Conservation (phyloP, 1,284 basidiomycete species). For the Microbotryomycetes sp. region DNA sequence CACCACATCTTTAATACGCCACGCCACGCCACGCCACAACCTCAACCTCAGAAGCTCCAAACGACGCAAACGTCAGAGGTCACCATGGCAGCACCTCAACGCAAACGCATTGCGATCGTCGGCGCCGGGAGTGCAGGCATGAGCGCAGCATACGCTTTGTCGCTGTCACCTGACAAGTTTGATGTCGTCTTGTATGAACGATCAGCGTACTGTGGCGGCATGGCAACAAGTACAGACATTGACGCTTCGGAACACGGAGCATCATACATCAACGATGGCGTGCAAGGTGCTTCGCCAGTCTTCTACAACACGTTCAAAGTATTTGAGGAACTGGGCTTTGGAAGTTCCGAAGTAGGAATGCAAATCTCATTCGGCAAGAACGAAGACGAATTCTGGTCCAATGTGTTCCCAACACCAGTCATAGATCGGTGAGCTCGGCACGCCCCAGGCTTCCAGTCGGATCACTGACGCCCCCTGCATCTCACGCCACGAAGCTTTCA, state of each 20-base stretch:
- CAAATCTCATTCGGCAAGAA: slow-evolving; percentile 61
- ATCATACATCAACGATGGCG: slow-evolving; percentile 35
- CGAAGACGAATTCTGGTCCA: slow-evolving; percentile 55
- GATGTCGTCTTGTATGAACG: slow-evolving; percentile 50
- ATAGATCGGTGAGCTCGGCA: slow-evolving; percentile 40
- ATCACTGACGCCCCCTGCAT: no score
- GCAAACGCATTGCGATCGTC: slow-evolving; percentile 50
- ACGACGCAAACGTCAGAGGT: no score
- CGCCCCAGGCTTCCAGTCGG: not conserved
- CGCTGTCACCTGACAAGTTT: slow-evolving; percentile 54
- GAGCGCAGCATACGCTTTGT: slow-evolving; percentile 51
- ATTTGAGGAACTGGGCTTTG: slow-evolving; percentile 54
- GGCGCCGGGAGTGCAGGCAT: slow-evolving; percentile 51
- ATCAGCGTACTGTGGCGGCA: slow-evolving; percentile 46
- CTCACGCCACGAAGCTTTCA: slow-evolving; percentile 41
- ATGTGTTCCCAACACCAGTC: slow-evolving; percentile 57
- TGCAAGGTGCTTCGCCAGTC: slow-evolving; percentile 29
- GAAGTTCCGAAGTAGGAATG: slow-evolving; percentile 53
- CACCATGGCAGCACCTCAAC: no score
- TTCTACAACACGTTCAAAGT: slow-evolving; percentile 38
- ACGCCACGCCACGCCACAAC: not conserved
- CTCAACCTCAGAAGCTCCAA: not conserved
- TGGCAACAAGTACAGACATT: slow-evolving; percentile 53
- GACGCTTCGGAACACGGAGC: slow-evolving; percentile 38
- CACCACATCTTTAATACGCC: not conserved